Conservation (phyloP, 495 filamentous ascomycete genomes). For the Pseudoneurospora amorphoporcata region DNA sequence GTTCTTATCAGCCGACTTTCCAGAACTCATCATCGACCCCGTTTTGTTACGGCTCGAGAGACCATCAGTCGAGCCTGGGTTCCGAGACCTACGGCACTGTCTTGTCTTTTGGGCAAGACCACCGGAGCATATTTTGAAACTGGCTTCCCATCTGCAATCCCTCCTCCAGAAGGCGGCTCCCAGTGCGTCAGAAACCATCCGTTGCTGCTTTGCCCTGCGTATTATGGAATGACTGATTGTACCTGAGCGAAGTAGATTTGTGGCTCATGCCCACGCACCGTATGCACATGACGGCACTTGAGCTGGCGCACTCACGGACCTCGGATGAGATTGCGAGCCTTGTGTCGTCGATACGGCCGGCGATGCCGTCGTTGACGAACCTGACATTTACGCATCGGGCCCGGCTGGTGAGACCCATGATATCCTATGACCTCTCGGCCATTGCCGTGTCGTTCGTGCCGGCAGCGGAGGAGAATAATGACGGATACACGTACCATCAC, state of each 20-base stretch:
- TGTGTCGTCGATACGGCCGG: conserved; percentile 40
- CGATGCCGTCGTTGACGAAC: conserved; percentile 43
- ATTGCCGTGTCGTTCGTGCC: conserved; percentile 81
- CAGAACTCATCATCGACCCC: conserved; percentile 62
- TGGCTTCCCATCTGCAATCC: conserved; percentile 59
- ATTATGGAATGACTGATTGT: conserved; percentile 1
- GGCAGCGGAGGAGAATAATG: conserved; percentile 42
- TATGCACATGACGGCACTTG: conserved; percentile 80
- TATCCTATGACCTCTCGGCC: conserved; percentile 77
- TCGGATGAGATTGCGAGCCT: conserved; percentile 49
- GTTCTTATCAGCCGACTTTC: conserved; percentile 57
- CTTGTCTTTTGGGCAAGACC: conserved; percentile 83
- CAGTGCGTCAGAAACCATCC: conserved; percentile 31
- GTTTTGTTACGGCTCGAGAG: conserved; percentile 58
- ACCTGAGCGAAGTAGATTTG: conserved; percentile 40
- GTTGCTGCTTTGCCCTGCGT: not conserved
- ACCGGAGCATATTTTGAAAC: conserved; percentile 51
- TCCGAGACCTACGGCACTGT: conserved; percentile 65
- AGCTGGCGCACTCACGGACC: conserved; percentile 64
- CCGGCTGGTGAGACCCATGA: conserved; percentile 66
- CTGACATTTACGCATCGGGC: conserved; percentile 53
- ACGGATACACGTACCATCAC: conserved; percentile 80
- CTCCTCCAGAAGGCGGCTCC: conserved; percentile 52
- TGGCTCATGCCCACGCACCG: conserved; percentile 73
- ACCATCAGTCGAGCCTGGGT: conserved; percentile 49